Evolutionary conservation across 805 yeast species (phyloP), one percentile per base, ranked within the genome.

Genomic region (Lachancea meyersii): DNA sequence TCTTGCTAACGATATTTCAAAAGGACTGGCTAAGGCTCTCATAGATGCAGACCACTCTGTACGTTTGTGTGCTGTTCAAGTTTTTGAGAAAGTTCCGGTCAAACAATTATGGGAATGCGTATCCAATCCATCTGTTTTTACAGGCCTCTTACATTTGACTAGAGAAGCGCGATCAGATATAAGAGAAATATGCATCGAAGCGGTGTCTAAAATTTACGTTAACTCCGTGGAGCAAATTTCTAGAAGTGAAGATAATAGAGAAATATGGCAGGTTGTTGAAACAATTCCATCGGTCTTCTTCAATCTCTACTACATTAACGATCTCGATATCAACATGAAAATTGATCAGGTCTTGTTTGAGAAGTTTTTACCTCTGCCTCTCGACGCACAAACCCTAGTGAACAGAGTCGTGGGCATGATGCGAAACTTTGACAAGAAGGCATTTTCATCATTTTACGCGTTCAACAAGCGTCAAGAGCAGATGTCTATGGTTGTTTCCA

Each of bases 31-130:
- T 14, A 82, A 82, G 52, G 79, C 89, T 27, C 66, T 88, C 20
- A 69, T 83, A 30, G 96, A 88, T 63, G 67, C 80, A 0, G 87
- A 85, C 52, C 91, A 82, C 45, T 72, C 69, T 30, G 94, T 86
- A 2, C 71, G 96, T 50, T 65, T 76, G 26, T 62, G 72, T 1
- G 77, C 93, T 0, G 77, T 86, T 45, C 58, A 62, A 34, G 69
- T 79, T 0, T 57, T 85, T 13, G 61, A 72, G 6, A 55, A 66
- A 22, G 58, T 85, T 2, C 70, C 78, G 0, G 61, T 75, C 6
- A 58, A 65, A 5, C 52, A 67, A 1, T 69, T 86, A 40, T 63
- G 79, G 40, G 59, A 62, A 13, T 75, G 70, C 36, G 55, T 83
- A 9, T 70, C 73, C 35, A 72, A 66, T 38, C 62, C 65, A 18